Evolutionary conservation across 2,329 filamentous ascomycete genomes (phyloP), one percentile per base, ranked within the genome.

Genomic region (Fusarium caatingaense): DNA sequence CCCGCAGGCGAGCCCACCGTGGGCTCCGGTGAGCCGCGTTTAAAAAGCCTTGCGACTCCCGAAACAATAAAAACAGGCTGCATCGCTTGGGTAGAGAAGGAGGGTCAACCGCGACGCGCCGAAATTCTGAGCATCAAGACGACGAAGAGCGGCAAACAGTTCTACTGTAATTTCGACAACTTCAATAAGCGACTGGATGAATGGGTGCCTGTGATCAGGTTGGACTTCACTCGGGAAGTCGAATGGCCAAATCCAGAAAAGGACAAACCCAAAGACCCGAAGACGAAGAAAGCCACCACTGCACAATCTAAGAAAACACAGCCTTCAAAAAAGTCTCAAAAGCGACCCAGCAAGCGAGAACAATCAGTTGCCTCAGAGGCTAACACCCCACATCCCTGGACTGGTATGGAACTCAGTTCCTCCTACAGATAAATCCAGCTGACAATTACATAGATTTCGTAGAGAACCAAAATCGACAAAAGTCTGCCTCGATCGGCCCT

Each of bases 151-250:
- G 91, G 92, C 18, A 91, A 93, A 41, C 92, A 93, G 58, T 98
- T 95, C 78, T 98, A 98, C 80, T 97, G 97, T 76, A 97, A 98
- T 80, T 98, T 98, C 79, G 93, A 97, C 77, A 97, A 97, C 76
- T 98, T 98, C 88, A 98, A 98, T 83, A 98, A 98, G 81, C 86
- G 85, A 71, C 81, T 88, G 15, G 84, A 88, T 83, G 96, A 99
- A 84, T 99, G 96, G 96, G 91, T 99, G 12, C 86, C 92, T 3
- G 88, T 92, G 30, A 86, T 88, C 37, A 89, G 96, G 37, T 93
- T 99, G 72, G 93, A 98, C 78, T 91, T 99, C 61, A 85, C 87
- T 3, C 91, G 93, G 72, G 94, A 98, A 75, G 96, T 99, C 57
- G 96, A 99, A 82, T 99, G 96, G 94, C 96, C 96, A 21, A 91